phyloP scores from a whole-genome alignment of 2,329 filamentous ascomycete genomes.

The Fusarium sp. region DNA sequence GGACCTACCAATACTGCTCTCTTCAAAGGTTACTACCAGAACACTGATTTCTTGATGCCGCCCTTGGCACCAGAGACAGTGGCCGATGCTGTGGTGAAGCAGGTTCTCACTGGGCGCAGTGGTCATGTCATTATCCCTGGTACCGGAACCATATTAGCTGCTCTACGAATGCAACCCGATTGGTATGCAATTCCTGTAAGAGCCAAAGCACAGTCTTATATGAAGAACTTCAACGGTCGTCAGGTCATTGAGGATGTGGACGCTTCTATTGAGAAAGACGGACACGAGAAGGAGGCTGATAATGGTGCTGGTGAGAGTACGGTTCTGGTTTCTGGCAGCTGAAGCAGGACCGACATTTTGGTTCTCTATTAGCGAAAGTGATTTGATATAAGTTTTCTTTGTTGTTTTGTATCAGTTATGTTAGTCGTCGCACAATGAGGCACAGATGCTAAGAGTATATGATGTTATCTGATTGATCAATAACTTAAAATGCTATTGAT shows the following conservation, averaged over 20 bases:
- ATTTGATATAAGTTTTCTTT: not conserved
- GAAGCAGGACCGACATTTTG: not conserved
- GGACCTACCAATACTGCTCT: slow-evolving; percentile 54
- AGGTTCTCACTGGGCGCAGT: slow-evolving; percentile 62
- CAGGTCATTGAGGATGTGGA: slow-evolving; percentile 62
- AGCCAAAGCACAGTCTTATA: slow-evolving; percentile 56
- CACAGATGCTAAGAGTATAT: not conserved
- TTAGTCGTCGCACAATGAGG: not conserved
- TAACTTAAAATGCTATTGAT: not conserved
- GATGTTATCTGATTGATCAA: not conserved
- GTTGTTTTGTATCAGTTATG: not conserved
- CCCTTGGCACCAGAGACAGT: slow-evolving; percentile 56
- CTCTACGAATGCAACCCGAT: slow-evolving; percentile 67
- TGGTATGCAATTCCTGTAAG: slow-evolving; percentile 71
- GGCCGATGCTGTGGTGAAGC: slow-evolving; percentile 61
- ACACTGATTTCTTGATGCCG: slow-evolving; percentile 56
- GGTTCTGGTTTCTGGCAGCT: slow-evolving; percentile 53
- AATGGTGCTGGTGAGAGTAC: slow-evolving; percentile 52
- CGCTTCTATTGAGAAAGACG: slow-evolving; percentile 51
- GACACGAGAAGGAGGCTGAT: slow-evolving; percentile 27
- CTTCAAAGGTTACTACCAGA: slow-evolving; percentile 65
- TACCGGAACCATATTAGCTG: slow-evolving; percentile 55
- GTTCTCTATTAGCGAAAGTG: not conserved
- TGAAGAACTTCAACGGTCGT: slow-evolving; percentile 59
- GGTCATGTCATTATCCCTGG: slow-evolving; percentile 62